A percentile compares a stretch with the other conserved stretches of the same genome.
Conservation (phyloP, 768 basidiomycete species). For the Hericium coralloides region DNA sequence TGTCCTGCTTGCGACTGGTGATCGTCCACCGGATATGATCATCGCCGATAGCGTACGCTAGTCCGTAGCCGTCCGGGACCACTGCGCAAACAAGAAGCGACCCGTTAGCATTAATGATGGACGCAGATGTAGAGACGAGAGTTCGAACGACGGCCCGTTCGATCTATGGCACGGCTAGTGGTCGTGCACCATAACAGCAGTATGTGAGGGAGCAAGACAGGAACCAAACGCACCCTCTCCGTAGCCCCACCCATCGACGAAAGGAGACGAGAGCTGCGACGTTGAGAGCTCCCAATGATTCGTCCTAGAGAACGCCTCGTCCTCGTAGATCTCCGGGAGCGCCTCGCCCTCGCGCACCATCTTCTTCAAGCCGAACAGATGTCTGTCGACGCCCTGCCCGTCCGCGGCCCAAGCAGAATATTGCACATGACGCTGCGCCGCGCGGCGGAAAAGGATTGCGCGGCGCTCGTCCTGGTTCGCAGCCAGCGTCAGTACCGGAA, state of each 20-base stretch:
- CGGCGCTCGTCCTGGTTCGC: constrained; percentile 42
- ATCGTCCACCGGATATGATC: constrained; percentile 86
- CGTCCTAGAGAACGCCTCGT: constrained; percentile 58
- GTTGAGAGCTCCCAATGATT: constrained; percentile 93
- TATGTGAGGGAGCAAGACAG: not conserved
- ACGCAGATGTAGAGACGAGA: not conserved
- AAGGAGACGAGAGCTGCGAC: constrained; percentile 72
- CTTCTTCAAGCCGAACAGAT: constrained; percentile 90
- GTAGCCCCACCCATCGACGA: constrained; percentile 94
- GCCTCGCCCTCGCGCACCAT: constrained; percentile 64
- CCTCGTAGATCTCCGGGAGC: constrained; percentile 66
- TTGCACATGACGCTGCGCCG: constrained; percentile 74
- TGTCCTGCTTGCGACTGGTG: constrained; percentile 55
- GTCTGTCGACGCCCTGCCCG: constrained; percentile 90
- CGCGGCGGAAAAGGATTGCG: constrained; percentile 60
- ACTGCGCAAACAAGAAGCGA: constrained; percentile 35
- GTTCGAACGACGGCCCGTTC: too few species aligned
- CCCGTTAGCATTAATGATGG: not conserved
- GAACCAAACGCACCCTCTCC: constrained; percentile 62
- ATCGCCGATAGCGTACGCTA: constrained; percentile 85
- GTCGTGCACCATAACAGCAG: too few species aligned
- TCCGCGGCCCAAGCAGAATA: constrained; percentile 91
- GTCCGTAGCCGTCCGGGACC: constrained; percentile 84
- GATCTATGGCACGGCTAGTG: too few species aligned
- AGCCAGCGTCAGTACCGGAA: not conserved